Evolutionary conservation across 2,329 filamentous ascomycete species (phyloP), one percentile per base, ranked within the genome.

Genomic region (Fusarium sp.): DNA sequence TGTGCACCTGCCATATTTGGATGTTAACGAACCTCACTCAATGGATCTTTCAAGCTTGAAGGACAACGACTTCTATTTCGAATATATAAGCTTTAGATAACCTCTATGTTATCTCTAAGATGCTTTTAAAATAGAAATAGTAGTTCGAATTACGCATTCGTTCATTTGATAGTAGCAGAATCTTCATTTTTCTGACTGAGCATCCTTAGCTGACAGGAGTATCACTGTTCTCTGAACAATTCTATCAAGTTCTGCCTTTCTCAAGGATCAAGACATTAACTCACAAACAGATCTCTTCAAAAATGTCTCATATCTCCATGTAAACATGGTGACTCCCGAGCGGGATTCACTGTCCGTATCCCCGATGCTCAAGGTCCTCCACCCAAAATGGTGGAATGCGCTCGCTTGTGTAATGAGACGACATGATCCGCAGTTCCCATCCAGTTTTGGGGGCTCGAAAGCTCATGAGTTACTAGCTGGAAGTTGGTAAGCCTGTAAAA

Each of bases 1-100:
- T 46, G 68, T 70, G 67, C 67, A 53, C 52, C 40, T 69, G 11
- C 52, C 65, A 40, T 38, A 49, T 64, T 25, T 40, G 64, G 64
- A 54, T 62, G 42, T 37, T 28, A 28, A 33, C 7, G 16, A 50
- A 67, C 49, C 38, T 63, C 64, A 43, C 25, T 28, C 9, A 21
- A 23, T 0, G 18, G 23, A 19, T 21, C 30, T n/a, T 49, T 32
- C 28, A 25, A 28, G 28, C 19, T 38, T 28, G 13, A 28, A 38
- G 13, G 19, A 35, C 23, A 28, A n/a, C 23, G 40, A 58, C 40
- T 49, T 58, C 13, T 16, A 43, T 30, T 56, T 28, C 18, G 35
- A 44, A 19, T 28, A 28, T 11, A n/a, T n/a, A 49, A 47, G 23
- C 25, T 21, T 21, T 15, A 21, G 19, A 28, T 9, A 6, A 16